Base-by-base conservation (phyloP, 139 green algal genomes). In the Micractinium conductrix region DNA sequence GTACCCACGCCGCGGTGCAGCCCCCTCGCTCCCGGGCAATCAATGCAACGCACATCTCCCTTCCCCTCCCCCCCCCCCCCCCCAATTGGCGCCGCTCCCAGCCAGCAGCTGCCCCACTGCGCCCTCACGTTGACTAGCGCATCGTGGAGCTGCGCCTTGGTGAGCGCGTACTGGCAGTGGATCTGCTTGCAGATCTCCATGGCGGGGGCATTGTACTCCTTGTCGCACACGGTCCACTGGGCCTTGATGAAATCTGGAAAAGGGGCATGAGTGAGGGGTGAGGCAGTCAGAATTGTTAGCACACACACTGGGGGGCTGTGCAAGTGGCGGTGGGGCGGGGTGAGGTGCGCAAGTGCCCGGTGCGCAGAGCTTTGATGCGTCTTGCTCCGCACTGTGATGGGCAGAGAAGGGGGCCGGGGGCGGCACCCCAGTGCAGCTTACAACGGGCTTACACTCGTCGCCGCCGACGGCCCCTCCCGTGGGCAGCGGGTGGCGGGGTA, bases 81-180 rank as follows among this genome's bases (percentile, higher is more conserved):
- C 55, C 14, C 17, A 26, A 33, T 5, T 8, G 30, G 55, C 55
- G 26, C 28, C 26, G 28, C 62, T 69, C 4, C 26, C 28, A 38
- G 62, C 62, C 62, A 6, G 6, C 10, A 22, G 10, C 10, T 21
- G 10, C 14, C 10, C 67, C 10, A 17, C 14, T 17, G 30, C 17
- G 17, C 2, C 37, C 74, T 81, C 74, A 81, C 74, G 14, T 86
- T 88, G 50, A 88, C 73, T 44, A 88, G 82, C n/a, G 85, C 85
- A 37, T 88, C 85, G 38, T 88, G 78, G 33, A 88, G 53, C 50
- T 88, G 85, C n/a, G 55, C 79, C 40, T 86, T 88, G 68, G 78
- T 86, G 33, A 88, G 65, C 9, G 78, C 78, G 38, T 82, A 24
- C 42, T 38, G 63, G 37, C 58, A 72, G 30, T 82, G 6, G 28